Evolutionary conservation across 352 stramenopile genomes (phyloP).

Genomic region (Globisporangium viniferum): DNA sequence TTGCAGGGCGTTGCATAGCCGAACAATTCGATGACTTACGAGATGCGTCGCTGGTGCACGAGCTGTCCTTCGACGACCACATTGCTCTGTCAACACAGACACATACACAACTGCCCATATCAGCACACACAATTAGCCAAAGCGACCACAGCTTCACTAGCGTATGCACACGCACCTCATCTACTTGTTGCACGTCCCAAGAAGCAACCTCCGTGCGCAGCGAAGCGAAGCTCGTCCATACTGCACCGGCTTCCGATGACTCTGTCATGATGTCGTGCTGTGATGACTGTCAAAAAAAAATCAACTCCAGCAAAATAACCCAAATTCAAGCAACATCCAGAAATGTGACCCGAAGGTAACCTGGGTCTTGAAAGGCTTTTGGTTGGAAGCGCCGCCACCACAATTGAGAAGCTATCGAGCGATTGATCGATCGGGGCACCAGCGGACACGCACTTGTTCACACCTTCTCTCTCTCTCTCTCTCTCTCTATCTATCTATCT

Average conservation of each 20-base stretch:
- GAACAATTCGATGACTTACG: conserved; percentile 30
- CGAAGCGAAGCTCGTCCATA: too few relatives aligned
- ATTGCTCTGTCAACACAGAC: conserved; percentile 20
- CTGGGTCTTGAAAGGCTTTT: neutral
- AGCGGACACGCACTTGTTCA: neutral
- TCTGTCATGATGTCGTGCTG: too few relatives aligned
- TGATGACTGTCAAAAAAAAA: too few relatives aligned
- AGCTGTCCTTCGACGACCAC: conserved; percentile 67
- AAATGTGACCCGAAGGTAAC: conserved; percentile 6
- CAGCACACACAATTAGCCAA: too few relatives aligned
- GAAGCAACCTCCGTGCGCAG: too few relatives aligned
- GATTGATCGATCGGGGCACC: neutral
- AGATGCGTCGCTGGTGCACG: conserved; percentile 72
- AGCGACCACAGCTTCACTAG: too few relatives aligned
- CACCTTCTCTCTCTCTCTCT: neutral
- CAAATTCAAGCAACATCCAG: neutral
- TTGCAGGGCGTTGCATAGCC: neutral
- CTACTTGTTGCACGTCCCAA: too few relatives aligned
- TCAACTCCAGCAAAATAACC: too few relatives aligned
- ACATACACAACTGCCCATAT: neutral
- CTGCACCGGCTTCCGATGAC: too few relatives aligned
- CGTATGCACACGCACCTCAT: too few relatives aligned
- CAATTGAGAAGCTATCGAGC: neutral
- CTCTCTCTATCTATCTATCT: neutral
- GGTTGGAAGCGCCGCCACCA: neutral